Evolutionary conservation across 164 flowering plant species (phyloP).

Genomic region (Protea cynaroides): DNA sequence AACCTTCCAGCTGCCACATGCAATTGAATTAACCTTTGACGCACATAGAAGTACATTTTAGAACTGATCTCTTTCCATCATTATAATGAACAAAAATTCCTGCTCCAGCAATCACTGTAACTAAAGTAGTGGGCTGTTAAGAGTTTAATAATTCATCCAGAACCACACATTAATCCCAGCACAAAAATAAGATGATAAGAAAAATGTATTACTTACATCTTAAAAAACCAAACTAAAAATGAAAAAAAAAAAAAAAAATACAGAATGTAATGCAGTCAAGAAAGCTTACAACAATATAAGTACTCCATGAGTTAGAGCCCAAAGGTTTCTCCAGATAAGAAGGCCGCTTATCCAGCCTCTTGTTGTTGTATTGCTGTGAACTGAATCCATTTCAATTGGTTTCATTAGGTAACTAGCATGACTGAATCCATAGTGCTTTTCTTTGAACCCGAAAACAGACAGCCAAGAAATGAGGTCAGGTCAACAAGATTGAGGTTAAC

Average conservation of each 20-base stretch:
- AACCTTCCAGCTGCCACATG: background rate
- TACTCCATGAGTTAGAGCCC: constrained; percentile 31
- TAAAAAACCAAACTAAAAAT: background rate
- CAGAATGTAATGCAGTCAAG: constrained; percentile 5
- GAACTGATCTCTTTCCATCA: constrained; percentile 67
- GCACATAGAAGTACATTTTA: constrained; percentile 42
- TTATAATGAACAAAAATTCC: constrained; percentile 50
- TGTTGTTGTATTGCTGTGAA: constrained; percentile 18
- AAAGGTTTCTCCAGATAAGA: constrained; percentile 11
- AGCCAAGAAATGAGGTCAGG: too few relatives aligned
- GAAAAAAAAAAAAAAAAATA: background rate
- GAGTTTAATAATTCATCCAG: constrained; percentile 1
- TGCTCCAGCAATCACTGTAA: constrained; percentile 46
- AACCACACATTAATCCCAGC: background rate
- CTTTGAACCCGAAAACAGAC: too few relatives aligned
- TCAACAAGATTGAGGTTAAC: too few relatives aligned
- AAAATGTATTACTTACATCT: background rate
- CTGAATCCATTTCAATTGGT: too few relatives aligned
- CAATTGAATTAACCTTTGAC: background rate
- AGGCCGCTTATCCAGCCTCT: constrained; percentile 9
- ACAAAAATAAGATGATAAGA: background rate
- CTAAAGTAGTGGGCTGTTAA: constrained; percentile 56
- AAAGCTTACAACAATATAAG: constrained; percentile 38
- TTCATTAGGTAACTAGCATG: too few relatives aligned
- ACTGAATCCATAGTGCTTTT: too few relatives aligned